Base-by-base conservation (phyloP, 2,329 filamentous ascomycete species). In the Alternaria solani region DNA sequence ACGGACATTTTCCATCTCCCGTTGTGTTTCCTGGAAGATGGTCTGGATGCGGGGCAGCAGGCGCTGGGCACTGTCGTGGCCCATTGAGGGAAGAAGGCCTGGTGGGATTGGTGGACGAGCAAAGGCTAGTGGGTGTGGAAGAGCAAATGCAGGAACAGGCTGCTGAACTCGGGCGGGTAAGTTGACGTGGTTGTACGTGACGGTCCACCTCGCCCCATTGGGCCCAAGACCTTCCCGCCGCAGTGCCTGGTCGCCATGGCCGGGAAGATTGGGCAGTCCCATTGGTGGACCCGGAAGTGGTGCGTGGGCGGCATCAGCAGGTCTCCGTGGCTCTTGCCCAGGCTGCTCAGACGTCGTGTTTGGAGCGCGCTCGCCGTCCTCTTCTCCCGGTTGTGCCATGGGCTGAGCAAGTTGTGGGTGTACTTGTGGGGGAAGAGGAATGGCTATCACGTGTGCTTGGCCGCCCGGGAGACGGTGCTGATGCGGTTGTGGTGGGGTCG, bases 191-290 rank as follows among this genome's bases (percentile, higher is more conserved):
- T 85, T 86, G 54, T 84, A 78, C 3, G 83, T 85, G 54, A 86
- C 78, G 42, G 83, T 82, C 81, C 83, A 85, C 57, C 83, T 79
- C 59, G 84, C 80, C 16, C 85, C 85, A 64, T 86, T 83, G 9
- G 84, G 82, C 0, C 81, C 82, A 32, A 83, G 68, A 8, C 81
- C 80, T 69, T 87, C 84, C 32, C 82, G 82, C 8, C 82, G 80
- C 20, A 85, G 79, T 9, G 80, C 83, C 23, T 81, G 78, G 8
- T 78, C 79, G 28, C 70, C 53, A 59, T 71, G 70, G 57, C 67
- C 34, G 54, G 66, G 64, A 38, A 74, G 55, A n/a, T 59, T 55
- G 12, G 38, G 62, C 9, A 56, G 56, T 18, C 48, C 55, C 28
- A 41, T 11, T 8, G 54, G 34, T 23, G 52, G 23, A 23, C 28